A percentile compares a stretch with the other conserved stretches of the same genome.
Evolutionary conservation across 306 rosid genomes (phyloP).

Genomic region (Quercus wislizeni): DNA sequence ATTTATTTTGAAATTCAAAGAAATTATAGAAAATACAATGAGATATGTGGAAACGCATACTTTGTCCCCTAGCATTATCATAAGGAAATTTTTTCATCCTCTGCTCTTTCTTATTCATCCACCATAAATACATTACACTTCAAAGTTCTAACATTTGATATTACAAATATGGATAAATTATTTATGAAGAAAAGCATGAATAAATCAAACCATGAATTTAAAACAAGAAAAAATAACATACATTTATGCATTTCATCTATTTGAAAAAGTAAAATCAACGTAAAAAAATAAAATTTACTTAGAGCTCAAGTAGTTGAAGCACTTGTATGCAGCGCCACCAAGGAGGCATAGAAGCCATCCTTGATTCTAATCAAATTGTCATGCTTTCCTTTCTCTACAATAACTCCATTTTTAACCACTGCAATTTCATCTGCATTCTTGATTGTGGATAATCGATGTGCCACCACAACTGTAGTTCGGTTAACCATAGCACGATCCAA

Average conservation of each 20-base stretch:
- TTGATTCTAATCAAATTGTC: slow-evolving; percentile 19
- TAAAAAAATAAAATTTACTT: not conserved
- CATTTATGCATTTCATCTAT: not conserved
- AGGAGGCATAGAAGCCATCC: slow-evolving; percentile 33
- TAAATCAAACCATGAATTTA: not conserved
- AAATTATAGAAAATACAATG: too few species aligned
- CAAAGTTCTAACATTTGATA: not conserved
- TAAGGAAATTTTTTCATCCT: not conserved
- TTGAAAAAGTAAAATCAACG: not conserved
- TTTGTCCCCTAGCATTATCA: too few species aligned
- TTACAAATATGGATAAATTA: not conserved
- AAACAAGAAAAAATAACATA: not conserved
- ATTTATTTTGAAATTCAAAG: too few species aligned
- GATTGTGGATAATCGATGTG: slow-evolving; percentile 55
- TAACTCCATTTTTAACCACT: slow-evolving; percentile 48
- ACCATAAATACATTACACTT: not conserved
- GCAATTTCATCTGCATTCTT: slow-evolving; percentile 59
- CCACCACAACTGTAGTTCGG: slow-evolving; percentile 31
- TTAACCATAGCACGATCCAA: slow-evolving; percentile 29
- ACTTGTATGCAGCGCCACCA: slow-evolving; percentile 26
- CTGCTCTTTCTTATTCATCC: not conserved
- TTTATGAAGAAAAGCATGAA: not conserved
- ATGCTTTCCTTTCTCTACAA: slow-evolving; percentile 33
- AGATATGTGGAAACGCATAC: too few species aligned
- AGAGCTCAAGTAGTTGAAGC: slow-evolving; percentile 23